Conservation (phyloP, 768 basidiomycete genomes). For the Udeniomyces megalosporus region DNA sequence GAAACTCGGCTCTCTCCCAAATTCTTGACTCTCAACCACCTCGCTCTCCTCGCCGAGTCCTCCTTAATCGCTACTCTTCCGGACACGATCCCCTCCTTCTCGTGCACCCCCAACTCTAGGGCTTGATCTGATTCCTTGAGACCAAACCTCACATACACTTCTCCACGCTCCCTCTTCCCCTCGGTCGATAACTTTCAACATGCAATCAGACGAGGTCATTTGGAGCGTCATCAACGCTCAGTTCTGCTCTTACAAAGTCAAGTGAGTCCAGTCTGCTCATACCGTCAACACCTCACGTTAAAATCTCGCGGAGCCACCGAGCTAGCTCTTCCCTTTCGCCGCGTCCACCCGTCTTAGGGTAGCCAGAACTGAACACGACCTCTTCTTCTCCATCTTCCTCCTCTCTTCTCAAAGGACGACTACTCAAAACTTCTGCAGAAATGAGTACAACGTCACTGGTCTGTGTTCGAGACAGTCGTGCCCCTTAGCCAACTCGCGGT, state of each 20-base stretch:
- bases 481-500: slow-evolving; percentile 91
- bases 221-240: slow-evolving; percentile 81
- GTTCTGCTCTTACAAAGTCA: slow-evolving; percentile 99
- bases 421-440: slow-evolving; percentile 95
- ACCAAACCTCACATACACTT: no score
- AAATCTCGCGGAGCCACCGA: not conserved
- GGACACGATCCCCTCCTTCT: no score
- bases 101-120: no score
- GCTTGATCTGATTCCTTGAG: no score
- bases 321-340: not conserved
- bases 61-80: no score
- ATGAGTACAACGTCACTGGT: slow-evolving; percentile 96
- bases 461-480: slow-evolving; percentile 89
- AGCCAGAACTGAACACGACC: no score
- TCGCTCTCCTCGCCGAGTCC: no score
- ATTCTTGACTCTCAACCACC: no score
- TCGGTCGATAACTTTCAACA: slow-evolving; percentile 1
- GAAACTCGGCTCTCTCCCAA: no score
- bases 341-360: not conserved
- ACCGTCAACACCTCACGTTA: not conserved
- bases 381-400: not conserved
- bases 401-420: slow-evolving; percentile 43
- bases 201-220: slow-evolving; percentile 76
- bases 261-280: slow-evolving; percentile 40
- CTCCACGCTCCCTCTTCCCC: not conserved